Base-by-base conservation (phyloP, 257 asterid genomes). In the Eustoma russellianum region DNA sequence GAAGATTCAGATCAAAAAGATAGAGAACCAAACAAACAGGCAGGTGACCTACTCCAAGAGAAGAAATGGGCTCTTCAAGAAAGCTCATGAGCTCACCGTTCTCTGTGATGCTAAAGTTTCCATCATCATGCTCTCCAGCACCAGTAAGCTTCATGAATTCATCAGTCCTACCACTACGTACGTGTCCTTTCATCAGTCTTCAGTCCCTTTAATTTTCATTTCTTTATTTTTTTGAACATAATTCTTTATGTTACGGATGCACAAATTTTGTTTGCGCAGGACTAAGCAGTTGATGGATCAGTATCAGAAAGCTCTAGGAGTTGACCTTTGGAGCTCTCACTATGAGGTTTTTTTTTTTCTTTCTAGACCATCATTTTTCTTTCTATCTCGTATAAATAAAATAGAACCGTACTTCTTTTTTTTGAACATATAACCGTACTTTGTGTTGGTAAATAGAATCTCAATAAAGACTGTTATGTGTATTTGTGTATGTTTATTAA, bases 1-100 rank as follows among this genome's bases (percentile, higher is more conserved):
- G 43, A 87, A 91, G 83, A 91, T 91, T 75, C 97, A 91, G 95
- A 91, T 91, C 83, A 91, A 70, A 93, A 80, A 72, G 48, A 91
- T 91, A 18, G 98, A 91, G 75, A 91, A 91, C 79, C 95, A 88
- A 50, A 91, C 98, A 0, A 91, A 91, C 76, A 74, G 97, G 70
- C 98, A 91, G 59, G 98, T 87, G 49, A 87, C 98, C 17, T 91
- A 91, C 62, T 91, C 98, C 44, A 91, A 91, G 98, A 80, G 98
- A 33, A 75, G 97, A 76, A 91, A 87, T 66, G 98, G 97, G 46
- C 78, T 91, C 2, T 84, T 91, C 87, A 91, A 87, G 80, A 91
- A 91, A 59, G 97, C 98, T 13, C 88, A 80, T 47, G 97, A 91
- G 51, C 94, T 91, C 5, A 80, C 95, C 9, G 98, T 91, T 64